These are phyloP conservation scores for Penicillium concentricum DNA, from an alignment of 2,329 filamentous ascomycete genomes.

Conservation along the genomic window DNA sequence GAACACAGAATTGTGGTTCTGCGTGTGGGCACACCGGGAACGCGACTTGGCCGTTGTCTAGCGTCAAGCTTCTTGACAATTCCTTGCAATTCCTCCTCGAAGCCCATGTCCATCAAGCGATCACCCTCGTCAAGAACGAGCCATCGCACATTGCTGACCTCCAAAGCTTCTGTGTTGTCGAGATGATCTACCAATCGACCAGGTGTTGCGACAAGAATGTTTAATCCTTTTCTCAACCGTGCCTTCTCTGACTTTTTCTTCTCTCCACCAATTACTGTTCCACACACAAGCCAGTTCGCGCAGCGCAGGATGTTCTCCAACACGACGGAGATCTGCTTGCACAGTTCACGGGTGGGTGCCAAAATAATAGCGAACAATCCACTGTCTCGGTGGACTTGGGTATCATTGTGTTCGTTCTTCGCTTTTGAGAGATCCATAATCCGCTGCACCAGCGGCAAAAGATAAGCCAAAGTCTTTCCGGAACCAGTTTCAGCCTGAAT, in stretches of 20 bases:
- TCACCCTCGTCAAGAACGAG: conserved; percentile 94
- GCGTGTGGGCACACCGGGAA: conserved; percentile 66
- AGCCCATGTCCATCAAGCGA: conserved; percentile 96
- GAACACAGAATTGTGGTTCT: conserved; percentile 89
- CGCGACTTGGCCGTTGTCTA: conserved; percentile 61
- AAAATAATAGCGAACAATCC: conserved; percentile 93
- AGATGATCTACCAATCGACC: conserved; percentile 89
- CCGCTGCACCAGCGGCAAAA: conserved; percentile 86
- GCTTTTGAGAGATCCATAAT: conserved; percentile 70
- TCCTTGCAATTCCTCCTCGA: conserved; percentile 87
- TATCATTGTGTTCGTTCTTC: conserved; percentile 40
- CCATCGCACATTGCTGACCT: conserved; percentile 88
- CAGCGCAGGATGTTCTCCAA: conserved; percentile 83
- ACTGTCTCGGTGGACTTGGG: conserved; percentile 73
- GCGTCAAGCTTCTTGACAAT: conserved; percentile 78
- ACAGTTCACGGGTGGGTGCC: conserved; percentile 88
- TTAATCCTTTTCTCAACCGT: conserved; percentile 87
- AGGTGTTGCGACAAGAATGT: conserved; percentile 92
- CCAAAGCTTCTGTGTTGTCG: conserved; percentile 84
- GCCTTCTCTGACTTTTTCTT: conserved; percentile 85
- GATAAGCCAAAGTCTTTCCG: conserved; percentile 94
- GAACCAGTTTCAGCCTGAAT: conserved; percentile 97
- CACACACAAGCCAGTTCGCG: conserved; percentile 90
- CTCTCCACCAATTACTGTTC: conserved; percentile 73
- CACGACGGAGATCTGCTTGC: conserved; percentile 87